A percentile compares a stretch with the other conserved stretches of the same genome.
These are phyloP conservation scores for Trichosanthes cucumerina DNA, from an alignment of 306 rosid genomes.

Conservation along the genomic window DNA sequence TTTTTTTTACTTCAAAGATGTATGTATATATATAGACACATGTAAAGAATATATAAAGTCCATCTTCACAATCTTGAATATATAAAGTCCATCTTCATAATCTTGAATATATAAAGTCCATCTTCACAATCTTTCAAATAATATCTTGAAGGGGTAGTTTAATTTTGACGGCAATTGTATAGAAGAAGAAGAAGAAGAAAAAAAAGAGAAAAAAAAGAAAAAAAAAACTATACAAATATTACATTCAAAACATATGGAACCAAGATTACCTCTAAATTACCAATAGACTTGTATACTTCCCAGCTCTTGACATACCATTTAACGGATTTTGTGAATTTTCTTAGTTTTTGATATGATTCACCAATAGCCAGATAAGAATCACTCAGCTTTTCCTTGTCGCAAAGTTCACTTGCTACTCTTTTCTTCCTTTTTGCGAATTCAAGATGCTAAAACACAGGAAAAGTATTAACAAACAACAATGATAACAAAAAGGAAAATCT, in stretches of 20 bases:
- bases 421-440: slow-evolving; percentile 77
- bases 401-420: slow-evolving; percentile 48
- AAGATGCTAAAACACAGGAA: slow-evolving; percentile 40
- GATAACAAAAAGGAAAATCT: not conserved
- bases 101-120: not conserved
- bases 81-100: not conserved
- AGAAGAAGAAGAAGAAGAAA: not conserved
- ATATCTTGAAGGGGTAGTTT: not conserved
- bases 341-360: slow-evolving; percentile 69
- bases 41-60: not conserved
- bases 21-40: not conserved
- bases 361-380: slow-evolving; percentile 65
- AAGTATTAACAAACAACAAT: not conserved
- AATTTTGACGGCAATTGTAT: not conserved
- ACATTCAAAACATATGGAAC: slow-evolving; percentile 8
- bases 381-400: slow-evolving; percentile 63
- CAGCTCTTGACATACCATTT: slow-evolving; percentile 81
- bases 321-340: slow-evolving; percentile 55
- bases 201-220: not conserved
- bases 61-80: not conserved
- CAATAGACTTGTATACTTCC: slow-evolving; percentile 54
- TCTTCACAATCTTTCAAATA: not conserved
- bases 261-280: slow-evolving; percentile 64
- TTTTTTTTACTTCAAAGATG: not conserved
- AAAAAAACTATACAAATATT: not conserved